Percentiles rank a stretch among this genome's conserved stretches.
Evolutionary conservation across 2,329 filamentous ascomycete species (phyloP).

Genomic region (Botrytis byssoidea): DNA sequence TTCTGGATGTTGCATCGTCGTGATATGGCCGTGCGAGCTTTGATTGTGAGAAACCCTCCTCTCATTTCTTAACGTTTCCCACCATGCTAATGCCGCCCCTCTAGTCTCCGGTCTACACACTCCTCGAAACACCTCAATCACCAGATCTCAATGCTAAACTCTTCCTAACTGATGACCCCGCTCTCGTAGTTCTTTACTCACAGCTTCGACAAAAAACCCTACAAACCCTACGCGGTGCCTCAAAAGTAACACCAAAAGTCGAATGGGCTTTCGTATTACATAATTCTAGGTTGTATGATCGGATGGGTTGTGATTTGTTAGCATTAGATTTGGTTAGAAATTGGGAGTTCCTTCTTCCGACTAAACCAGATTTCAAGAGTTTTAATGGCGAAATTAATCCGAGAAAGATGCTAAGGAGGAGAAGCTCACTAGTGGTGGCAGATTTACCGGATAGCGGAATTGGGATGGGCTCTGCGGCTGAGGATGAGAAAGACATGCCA

Average conservation of each 20-base stretch:
- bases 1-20: slow-evolving; percentile 86
- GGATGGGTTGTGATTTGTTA: slow-evolving; percentile 90
- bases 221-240: slow-evolving; percentile 81
- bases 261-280: slow-evolving; percentile 91
- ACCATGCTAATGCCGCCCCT: neutral
- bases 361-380: slow-evolving; percentile 46
- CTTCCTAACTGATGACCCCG: slow-evolving; percentile 88
- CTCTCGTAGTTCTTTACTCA: slow-evolving; percentile 80
- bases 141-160: slow-evolving; percentile 72
- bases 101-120: slow-evolving; percentile 73
- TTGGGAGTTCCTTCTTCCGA: slow-evolving; percentile 73
- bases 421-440: slow-evolving; percentile 77
- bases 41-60: slow-evolving; percentile 62
- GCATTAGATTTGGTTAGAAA: slow-evolving; percentile 77
- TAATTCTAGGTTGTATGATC: slow-evolving; percentile 78
- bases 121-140: slow-evolving; percentile 67
- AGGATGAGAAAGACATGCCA: slow-evolving; percentile 40
- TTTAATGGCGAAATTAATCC: slow-evolving; percentile 34
- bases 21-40: slow-evolving; percentile 78
- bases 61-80: slow-evolving; percentile 17
- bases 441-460: slow-evolving; percentile 57
- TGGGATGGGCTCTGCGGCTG: slow-evolving; percentile 27
- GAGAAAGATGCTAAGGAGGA: slow-evolving; percentile 64
- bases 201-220: slow-evolving; percentile 79
- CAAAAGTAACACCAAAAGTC: slow-evolving; percentile 71